A percentile compares a stretch with the other conserved stretches of the same genome.
These are phyloP conservation scores for Rhodosporidiobolus odoratus DNA, from an alignment of 768 basidiomycete species.

Conservation along the genomic window DNA sequence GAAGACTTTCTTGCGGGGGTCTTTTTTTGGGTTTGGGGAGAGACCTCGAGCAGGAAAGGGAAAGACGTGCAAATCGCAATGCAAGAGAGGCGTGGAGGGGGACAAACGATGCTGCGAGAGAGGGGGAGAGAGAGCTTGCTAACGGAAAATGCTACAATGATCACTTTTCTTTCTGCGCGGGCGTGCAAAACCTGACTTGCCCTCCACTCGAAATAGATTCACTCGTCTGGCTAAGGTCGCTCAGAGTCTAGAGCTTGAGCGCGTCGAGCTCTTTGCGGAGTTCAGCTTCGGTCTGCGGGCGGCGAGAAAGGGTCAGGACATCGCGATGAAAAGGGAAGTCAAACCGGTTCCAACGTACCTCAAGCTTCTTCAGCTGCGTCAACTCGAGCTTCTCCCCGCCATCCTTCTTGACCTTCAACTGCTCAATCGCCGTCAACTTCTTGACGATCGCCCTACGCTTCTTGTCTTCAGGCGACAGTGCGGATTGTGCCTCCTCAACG, in stretches of 20 bases:
- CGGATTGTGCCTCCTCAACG: slow-evolving; percentile 47
- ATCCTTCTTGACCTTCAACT: slow-evolving; percentile 85
- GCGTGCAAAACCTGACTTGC: not conserved
- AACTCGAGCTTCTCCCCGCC: slow-evolving; percentile 87
- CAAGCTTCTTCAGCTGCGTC: slow-evolving; percentile 92
- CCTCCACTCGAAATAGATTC: too few relatives aligned
- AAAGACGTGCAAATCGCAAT: too few relatives aligned
- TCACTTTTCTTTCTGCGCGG: too few relatives aligned
- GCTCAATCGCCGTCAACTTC: slow-evolving; percentile 99
- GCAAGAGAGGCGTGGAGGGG: too few relatives aligned
- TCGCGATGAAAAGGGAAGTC: not conserved
- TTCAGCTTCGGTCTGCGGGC: slow-evolving; percentile 25
- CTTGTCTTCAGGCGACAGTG: slow-evolving; percentile 65
- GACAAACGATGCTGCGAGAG: too few relatives aligned
- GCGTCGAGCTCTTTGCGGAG: slow-evolving; percentile 33
- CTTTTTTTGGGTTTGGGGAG: too few relatives aligned
- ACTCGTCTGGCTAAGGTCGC: too few relatives aligned
- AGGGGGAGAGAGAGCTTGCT: too few relatives aligned
- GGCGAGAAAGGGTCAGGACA: not conserved
- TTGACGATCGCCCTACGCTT: slow-evolving; percentile 91
- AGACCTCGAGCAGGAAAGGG: too few relatives aligned
- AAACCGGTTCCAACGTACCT: slow-evolving; percentile 39
- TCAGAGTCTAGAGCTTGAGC: slow-evolving; percentile 6
- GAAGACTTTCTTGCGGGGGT: too few relatives aligned
- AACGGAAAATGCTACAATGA: too few relatives aligned